Evolutionary conservation across 768 basidiomycete genomes (phyloP).

Genomic region (Exsudoporus frostii): DNA sequence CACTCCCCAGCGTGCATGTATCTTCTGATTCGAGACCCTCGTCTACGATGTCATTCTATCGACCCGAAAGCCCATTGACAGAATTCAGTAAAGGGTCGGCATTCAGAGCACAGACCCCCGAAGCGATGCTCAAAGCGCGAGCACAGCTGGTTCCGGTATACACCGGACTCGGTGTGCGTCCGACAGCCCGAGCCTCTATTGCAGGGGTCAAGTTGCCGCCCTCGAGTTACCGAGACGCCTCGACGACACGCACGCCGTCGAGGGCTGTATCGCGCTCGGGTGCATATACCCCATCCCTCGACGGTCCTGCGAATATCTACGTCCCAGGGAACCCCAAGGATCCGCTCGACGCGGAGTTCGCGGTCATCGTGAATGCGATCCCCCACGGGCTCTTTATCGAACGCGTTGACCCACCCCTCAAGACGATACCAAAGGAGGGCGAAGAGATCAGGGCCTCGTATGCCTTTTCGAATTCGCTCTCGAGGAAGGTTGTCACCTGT

Average conservation of each 20-base stretch:
- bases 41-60: conserved; percentile 67
- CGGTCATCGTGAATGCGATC: conserved; percentile 68
- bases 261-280: conserved; percentile 65
- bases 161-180: conserved; percentile 39
- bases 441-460: conserved; percentile 85
- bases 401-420: conserved; percentile 76
- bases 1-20: conserved; percentile 69
- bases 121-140: conserved; percentile 55
- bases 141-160: conserved; percentile 59
- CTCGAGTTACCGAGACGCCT: conserved; percentile 70
- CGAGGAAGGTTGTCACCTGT: conserved; percentile 74
- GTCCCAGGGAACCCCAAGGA: conserved; percentile 64
- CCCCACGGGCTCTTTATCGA: conserved; percentile 76
- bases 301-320: conserved; percentile 59
- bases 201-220: conserved; percentile 52
- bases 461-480: conserved; percentile 69
- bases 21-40: conserved; percentile 68
- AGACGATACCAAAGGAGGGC: conserved; percentile 59
- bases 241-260: conserved; percentile 54
- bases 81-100: conserved; percentile 33
- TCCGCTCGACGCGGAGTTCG: conserved; percentile 81
- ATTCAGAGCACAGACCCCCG: conserved; percentile 66
- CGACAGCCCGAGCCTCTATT: conserved; percentile 38
- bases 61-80: conserved; percentile 51
- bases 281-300: conserved; percentile 57